These are phyloP conservation scores for Rhododendron henanense DNA, from an alignment of 148 eudicot genomes.

Conservation along the genomic window DNA sequence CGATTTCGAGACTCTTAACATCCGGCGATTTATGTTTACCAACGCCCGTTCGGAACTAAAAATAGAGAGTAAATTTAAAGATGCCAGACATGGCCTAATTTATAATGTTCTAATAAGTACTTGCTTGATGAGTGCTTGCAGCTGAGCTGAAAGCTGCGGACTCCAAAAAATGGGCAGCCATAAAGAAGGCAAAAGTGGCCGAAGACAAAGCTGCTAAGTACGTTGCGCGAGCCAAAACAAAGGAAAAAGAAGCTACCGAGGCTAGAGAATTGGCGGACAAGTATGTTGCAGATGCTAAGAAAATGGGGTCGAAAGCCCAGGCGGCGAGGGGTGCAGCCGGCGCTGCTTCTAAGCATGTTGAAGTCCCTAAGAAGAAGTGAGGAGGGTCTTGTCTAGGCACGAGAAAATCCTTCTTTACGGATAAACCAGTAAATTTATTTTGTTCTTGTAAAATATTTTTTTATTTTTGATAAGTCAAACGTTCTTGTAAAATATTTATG, in stretches of 20 bases:
- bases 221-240: neutral
- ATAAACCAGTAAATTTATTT: neutral
- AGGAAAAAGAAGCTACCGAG: neutral
- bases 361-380: neutral
- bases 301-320: neutral
- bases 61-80: neutral
- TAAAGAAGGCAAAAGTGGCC: neutral
- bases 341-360: neutral
- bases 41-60: no score
- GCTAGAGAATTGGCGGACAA: neutral
- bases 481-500: neutral
- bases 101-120: neutral
- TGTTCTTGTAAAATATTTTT: no score
- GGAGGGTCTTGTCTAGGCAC: neutral
- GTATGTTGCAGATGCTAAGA: neutral
- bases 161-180: neutral
- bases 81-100: neutral
- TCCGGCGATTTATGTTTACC: no score
- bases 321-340: neutral
- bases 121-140: neutral
- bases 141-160: neutral
- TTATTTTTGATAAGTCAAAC: no score
- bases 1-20: no score
- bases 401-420: neutral
- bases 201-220: neutral